Conservation (phyloP, 1,284 basidiomycete genomes). For the Heimioporus retisporus region DNA sequence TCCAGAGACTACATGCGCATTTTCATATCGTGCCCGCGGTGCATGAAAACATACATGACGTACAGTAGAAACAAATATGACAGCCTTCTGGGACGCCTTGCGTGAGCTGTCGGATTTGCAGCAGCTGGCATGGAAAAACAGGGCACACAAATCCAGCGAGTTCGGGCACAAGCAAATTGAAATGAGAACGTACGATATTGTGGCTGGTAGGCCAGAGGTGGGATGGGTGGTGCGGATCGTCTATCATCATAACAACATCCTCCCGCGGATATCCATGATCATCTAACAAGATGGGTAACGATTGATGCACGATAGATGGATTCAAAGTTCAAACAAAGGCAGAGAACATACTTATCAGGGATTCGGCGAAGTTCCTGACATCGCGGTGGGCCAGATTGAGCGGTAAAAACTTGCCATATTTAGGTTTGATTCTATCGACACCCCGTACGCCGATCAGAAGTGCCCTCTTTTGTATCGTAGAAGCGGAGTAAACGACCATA, state of each 20-base stretch:
- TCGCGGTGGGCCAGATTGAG: neutral
- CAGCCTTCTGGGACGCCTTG: neutral
- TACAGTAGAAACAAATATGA: conserved; percentile 4
- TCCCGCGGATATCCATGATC: neutral
- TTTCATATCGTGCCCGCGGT: neutral
- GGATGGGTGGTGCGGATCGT: neutral
- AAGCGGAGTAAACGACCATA: too few species aligned
- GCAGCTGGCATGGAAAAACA: neutral
- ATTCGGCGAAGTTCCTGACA: neutral
- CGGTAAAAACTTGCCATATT: neutral
- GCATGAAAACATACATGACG: neutral
- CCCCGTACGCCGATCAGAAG: neutral
- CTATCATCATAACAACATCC: neutral
- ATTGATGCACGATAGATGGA: neutral
- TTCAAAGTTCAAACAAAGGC: neutral
- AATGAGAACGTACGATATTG: neutral
- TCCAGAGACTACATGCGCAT: neutral
- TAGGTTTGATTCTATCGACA: neutral
- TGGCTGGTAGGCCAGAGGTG: conserved; percentile 2
- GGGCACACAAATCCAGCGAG: too few species aligned
- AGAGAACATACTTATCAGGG: conserved; percentile 1
- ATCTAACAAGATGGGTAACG: neutral
- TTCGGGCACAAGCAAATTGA: neutral
- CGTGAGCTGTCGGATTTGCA: conserved; percentile 2
- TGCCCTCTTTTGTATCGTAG: neutral